phyloP scores from a whole-genome alignment of 495 filamentous ascomycete genomes.

The Thermochaetoides thermophila region DNA sequence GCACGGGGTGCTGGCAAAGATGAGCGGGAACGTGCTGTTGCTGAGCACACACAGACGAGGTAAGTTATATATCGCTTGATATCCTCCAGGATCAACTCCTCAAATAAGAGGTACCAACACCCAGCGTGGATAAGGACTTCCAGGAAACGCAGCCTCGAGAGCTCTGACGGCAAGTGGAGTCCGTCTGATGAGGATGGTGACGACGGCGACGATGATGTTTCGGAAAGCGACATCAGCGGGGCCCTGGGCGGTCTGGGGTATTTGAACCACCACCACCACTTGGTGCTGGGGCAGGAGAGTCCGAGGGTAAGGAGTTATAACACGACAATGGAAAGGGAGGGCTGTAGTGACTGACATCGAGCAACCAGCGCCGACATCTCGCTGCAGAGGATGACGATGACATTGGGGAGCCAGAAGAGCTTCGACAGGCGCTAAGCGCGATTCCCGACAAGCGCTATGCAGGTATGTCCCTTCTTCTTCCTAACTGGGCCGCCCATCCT shows the following conservation, averaged over 20 bases:
- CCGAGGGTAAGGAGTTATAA: slow-evolving; percentile 17
- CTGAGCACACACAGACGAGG: slow-evolving; percentile 8
- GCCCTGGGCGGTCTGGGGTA: slow-evolving; percentile 21
- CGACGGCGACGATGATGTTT: slow-evolving; percentile 5
- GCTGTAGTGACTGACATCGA: too few relatives aligned
- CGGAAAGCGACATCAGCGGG: slow-evolving; percentile 13
- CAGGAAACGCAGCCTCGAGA: slow-evolving; percentile 11
- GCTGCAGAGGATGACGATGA: slow-evolving; percentile 7
- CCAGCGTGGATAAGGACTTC: slow-evolving; percentile 3
- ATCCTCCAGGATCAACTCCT: neutral
- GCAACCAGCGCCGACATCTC: too few relatives aligned
- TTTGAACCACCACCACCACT: slow-evolving; percentile 17
- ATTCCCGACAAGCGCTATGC: slow-evolving; percentile 18
- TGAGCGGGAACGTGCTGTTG: slow-evolving; percentile 6
- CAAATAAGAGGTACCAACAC: neutral
- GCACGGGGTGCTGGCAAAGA: slow-evolving; percentile 10
- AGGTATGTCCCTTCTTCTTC: too few relatives aligned
- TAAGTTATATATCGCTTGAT: too few relatives aligned
- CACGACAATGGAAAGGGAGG: too few relatives aligned
- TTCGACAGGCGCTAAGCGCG: slow-evolving; percentile 8
- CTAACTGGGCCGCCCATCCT: neutral
- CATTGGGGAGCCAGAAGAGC: slow-evolving; percentile 18
- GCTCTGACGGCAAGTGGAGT: slow-evolving; percentile 2
- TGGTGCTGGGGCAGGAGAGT: slow-evolving; percentile 15
- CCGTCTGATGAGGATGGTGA: slow-evolving; percentile 1